Conservation (phyloP, 768 basidiomycete species). For the Suillus sp. region DNA sequence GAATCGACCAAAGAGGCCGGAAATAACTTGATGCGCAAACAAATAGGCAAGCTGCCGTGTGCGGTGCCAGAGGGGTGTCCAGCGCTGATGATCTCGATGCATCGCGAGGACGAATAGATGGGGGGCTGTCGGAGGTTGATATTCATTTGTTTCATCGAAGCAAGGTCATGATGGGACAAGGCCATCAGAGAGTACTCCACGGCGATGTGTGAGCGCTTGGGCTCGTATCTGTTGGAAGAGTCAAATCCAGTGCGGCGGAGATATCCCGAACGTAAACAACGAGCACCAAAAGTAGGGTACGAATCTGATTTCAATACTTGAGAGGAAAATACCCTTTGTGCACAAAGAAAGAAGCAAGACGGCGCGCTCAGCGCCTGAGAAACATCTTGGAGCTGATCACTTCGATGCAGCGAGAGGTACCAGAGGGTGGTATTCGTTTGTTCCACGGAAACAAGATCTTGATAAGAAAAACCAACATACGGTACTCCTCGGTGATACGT, state of each 20-base stretch:
- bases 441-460: neutral
- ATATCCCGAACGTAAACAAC: too few relatives aligned
- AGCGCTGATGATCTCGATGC: neutral
- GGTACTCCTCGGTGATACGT: neutral
- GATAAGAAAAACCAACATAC: neutral
- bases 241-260: neutral
- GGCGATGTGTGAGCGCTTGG: neutral
- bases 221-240: neutral
- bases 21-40: neutral
- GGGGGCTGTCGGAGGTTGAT: neutral
- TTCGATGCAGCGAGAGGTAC: neutral
- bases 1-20: neutral
- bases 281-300: too few relatives aligned
- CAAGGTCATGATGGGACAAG: neutral
- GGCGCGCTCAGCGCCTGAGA: neutral
- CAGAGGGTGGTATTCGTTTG: neutral
- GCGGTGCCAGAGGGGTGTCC: neutral
- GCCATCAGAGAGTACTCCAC: neutral
- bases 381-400: neutral
- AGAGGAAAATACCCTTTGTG: neutral
- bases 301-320: too few relatives aligned
- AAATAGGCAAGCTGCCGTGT: neutral
- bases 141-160: neutral
- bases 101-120: neutral
- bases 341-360: neutral